These are phyloP conservation scores for Aspergillus ustus DNA, from an alignment of 2,329 filamentous ascomycete species.

Conservation along the genomic window DNA sequence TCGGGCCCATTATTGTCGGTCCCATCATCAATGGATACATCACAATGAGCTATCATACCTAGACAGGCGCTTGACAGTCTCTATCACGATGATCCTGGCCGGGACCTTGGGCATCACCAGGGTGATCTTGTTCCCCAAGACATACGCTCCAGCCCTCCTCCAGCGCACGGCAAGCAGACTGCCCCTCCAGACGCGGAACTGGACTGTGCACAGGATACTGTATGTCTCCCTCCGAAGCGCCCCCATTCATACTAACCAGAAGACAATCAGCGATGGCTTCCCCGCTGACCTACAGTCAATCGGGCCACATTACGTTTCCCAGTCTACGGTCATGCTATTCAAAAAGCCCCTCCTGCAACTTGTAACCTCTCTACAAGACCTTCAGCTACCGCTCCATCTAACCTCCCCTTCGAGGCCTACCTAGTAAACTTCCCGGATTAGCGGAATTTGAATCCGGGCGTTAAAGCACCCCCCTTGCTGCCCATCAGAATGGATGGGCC, in stretches of 20 bases:
- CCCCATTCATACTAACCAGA: not conserved
- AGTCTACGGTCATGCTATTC: constrained; percentile 49
- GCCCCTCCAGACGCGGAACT: constrained; percentile 54
- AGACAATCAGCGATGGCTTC: constrained; percentile 39
- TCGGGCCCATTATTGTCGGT: constrained; percentile 53
- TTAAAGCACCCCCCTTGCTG: constrained; percentile 75
- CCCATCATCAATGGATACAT: constrained; percentile 59
- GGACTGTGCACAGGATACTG: constrained; percentile 49
- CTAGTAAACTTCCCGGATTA: constrained; percentile 75
- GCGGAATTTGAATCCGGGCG: constrained; percentile 73
- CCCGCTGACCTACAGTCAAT: constrained; percentile 40
- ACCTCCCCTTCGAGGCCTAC: constrained; percentile 84
- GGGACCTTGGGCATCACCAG: constrained; percentile 48
- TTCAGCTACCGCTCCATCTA: constrained; percentile 83
- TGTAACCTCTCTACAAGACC: constrained; percentile 57
- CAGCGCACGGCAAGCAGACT: constrained; percentile 53
- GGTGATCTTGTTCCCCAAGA: constrained; percentile 56
- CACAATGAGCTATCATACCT: constrained; percentile 49
- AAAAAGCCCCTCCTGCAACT: constrained; percentile 49
- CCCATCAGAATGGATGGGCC: too few species aligned
- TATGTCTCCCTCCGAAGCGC: not conserved
- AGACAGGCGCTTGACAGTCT: constrained; percentile 64
- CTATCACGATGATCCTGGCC: constrained; percentile 58
- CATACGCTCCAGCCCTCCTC: constrained; percentile 54
- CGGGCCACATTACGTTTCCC: constrained; percentile 44